These are phyloP conservation scores for Trypanosoma rangeli DNA, from an alignment of 208 protist genomes.

Conservation along the genomic window DNA sequence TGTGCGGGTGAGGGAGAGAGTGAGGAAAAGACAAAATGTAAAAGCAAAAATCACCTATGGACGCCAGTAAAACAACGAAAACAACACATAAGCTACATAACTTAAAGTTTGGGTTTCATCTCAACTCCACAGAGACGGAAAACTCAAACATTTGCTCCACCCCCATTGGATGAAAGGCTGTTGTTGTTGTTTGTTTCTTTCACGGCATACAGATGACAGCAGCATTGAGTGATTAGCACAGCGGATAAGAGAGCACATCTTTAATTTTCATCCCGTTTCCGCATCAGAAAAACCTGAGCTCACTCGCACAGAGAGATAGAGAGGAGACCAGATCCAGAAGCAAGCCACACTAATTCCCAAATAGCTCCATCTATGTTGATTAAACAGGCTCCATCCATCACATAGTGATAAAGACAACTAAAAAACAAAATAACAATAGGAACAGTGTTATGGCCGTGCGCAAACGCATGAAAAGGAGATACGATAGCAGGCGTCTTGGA, in stretches of 20 bases:
- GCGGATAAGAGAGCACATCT: neutral
- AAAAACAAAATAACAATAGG: neutral
- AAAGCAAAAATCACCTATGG: neutral
- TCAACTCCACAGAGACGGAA: neutral
- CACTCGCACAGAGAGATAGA: too few species aligned
- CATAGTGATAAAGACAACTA: slow-evolving; percentile 12
- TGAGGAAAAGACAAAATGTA: neutral
- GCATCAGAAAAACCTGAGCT: too few species aligned
- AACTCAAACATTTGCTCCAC: neutral
- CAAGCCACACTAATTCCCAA: neutral
- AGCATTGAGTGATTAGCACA: neutral
- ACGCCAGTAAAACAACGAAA: neutral
- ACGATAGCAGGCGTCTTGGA: neutral
- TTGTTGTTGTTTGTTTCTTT: too few species aligned
- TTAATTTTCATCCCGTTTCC: neutral
- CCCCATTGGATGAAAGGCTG: too few species aligned
- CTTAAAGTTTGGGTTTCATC: neutral
- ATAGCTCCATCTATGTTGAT: neutral
- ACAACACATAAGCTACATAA: neutral
- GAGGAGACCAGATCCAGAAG: too few species aligned
- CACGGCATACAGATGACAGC: too few species aligned
- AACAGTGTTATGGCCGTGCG: slow-evolving; percentile 10
- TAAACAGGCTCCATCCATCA: neutral
- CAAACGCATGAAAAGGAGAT: slow-evolving; percentile 11
- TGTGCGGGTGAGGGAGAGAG: neutral